Conservation (phyloP, 1,284 basidiomycete species). For the Hemileia vastatrix region DNA sequence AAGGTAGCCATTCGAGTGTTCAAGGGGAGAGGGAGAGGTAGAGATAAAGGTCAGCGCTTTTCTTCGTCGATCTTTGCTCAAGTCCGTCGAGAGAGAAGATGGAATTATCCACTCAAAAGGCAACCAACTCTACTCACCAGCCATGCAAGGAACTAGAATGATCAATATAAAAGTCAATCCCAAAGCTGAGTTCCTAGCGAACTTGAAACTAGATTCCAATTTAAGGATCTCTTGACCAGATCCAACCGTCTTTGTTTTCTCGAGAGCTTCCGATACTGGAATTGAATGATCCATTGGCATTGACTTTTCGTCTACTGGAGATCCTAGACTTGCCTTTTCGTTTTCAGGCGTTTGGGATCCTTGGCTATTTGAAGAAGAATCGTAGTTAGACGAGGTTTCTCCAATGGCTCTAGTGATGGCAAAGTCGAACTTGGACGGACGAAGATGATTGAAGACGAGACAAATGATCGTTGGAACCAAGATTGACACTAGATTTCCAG, state of each 20-base stretch:
- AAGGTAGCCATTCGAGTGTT: too few relatives aligned
- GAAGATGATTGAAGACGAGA: slow-evolving; percentile 55
- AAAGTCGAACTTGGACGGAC: slow-evolving; percentile 72
- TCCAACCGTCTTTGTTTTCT: slow-evolving; percentile 30
- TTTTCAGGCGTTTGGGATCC: slow-evolving; percentile 10
- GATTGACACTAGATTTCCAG: slow-evolving; percentile 78
- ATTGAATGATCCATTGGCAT: neutral
- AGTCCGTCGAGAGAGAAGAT: slow-evolving; percentile 1
- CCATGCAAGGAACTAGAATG: too few relatives aligned
- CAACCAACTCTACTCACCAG: too few relatives aligned
- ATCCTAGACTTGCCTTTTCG: neutral
- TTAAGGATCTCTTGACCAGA: too few relatives aligned
- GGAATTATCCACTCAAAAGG: too few relatives aligned
- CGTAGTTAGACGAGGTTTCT: slow-evolving; percentile 26
- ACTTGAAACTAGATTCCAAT: too few relatives aligned
- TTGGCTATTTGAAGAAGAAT: slow-evolving; percentile 30
- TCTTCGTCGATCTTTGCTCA: slow-evolving; percentile 48
- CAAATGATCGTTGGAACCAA: slow-evolving; percentile 69
- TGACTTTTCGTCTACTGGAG: slow-evolving; percentile 19
- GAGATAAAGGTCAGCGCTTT: slow-evolving; percentile 43
- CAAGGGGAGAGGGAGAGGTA: too few relatives aligned
- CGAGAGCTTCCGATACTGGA: slow-evolving; percentile 8
- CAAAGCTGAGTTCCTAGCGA: too few relatives aligned
- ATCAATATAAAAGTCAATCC: too few relatives aligned
- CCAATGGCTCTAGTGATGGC: slow-evolving; percentile 67